Conservation (phyloP, 2,329 filamentous ascomycete species). For the Fusarium sp. region DNA sequence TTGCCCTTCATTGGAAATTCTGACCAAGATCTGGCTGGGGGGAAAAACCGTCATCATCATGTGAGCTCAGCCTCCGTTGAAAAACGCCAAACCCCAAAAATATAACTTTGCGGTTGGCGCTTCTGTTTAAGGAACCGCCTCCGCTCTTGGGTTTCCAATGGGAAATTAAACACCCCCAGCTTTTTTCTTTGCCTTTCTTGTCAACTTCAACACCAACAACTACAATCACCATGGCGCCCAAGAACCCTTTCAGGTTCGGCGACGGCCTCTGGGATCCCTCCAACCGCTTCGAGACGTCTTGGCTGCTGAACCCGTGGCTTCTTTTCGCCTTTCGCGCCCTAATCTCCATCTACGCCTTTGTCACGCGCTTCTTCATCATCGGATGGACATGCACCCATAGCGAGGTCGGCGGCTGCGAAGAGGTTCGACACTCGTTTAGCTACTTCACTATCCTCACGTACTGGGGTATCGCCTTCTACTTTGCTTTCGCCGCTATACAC, state of each 20-base stretch:
- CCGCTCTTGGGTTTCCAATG: slow-evolving; percentile 1
- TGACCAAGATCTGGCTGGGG: background rate
- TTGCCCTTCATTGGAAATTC: background rate
- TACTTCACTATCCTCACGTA: slow-evolving; percentile 85
- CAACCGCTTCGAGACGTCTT: slow-evolving; percentile 79
- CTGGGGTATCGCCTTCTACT: slow-evolving; percentile 85
- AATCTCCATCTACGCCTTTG: slow-evolving; percentile 72
- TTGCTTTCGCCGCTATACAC: slow-evolving; percentile 71
- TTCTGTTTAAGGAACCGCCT: background rate
- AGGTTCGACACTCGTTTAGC: slow-evolving; percentile 68
- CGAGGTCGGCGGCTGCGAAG: slow-evolving; percentile 52
- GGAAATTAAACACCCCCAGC: background rate
- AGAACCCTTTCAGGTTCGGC: slow-evolving; percentile 52
- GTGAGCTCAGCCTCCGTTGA: background rate
- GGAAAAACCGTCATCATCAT: background rate
- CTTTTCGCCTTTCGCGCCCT: slow-evolving; percentile 66
- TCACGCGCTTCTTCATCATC: slow-evolving; percentile 72
- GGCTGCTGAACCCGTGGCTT: slow-evolving; percentile 72
- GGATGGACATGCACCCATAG: slow-evolving; percentile 67
- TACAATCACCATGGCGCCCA: slow-evolving; percentile 26
- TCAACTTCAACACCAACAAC: slow-evolving; percentile 3
- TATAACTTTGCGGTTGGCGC: background rate
- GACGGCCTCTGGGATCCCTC: slow-evolving; percentile 60
- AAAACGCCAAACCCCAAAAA: slow-evolving; percentile 1
- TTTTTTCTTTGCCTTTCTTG: background rate